These are phyloP conservation scores for Erythrobasidium hasegawianum DNA, from an alignment of 1,284 basidiomycete species.

Conservation along the genomic window DNA sequence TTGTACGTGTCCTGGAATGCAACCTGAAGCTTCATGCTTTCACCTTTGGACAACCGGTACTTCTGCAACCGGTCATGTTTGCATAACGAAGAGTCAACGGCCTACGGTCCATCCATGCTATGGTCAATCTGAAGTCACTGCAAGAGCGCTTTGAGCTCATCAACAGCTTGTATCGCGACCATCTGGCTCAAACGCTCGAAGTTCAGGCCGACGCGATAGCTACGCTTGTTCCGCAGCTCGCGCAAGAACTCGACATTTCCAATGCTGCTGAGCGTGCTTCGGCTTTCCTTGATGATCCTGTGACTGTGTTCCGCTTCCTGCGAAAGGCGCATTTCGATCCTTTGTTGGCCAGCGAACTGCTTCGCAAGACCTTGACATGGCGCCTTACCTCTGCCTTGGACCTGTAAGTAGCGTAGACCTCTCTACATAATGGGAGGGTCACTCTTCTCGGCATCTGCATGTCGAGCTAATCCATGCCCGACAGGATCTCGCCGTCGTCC, in stretches of 20 bases:
- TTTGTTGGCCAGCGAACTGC: conserved; percentile 10
- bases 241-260: conserved; percentile 34
- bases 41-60: no score
- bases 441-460: conserved; percentile 9
- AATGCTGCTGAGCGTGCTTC: conserved; percentile 20
- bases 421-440: neutral
- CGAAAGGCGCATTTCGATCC: conserved; percentile 24
- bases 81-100: no score
- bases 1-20: no score
- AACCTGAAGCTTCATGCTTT: no score
- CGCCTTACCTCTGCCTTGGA: conserved; percentile 21
- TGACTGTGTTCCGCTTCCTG: conserved; percentile 29
- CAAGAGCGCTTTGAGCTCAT: conserved; percentile 39
- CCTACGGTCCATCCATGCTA: conserved; percentile 4
- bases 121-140: conserved; percentile 41
- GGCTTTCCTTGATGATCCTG: conserved; percentile 31
- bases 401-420: neutral
- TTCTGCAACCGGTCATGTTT: no score
- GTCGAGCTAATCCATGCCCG: conserved; percentile 24
- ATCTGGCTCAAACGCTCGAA: conserved; percentile 33
- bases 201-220: conserved; percentile 36
- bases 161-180: conserved; percentile 36
- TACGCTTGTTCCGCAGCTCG: conserved; percentile 34
- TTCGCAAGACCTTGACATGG: conserved; percentile 26
- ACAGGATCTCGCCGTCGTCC: conserved; percentile 5